Conservation (phyloP, 164 flowering plant species). For the Litsea cubeba region DNA sequence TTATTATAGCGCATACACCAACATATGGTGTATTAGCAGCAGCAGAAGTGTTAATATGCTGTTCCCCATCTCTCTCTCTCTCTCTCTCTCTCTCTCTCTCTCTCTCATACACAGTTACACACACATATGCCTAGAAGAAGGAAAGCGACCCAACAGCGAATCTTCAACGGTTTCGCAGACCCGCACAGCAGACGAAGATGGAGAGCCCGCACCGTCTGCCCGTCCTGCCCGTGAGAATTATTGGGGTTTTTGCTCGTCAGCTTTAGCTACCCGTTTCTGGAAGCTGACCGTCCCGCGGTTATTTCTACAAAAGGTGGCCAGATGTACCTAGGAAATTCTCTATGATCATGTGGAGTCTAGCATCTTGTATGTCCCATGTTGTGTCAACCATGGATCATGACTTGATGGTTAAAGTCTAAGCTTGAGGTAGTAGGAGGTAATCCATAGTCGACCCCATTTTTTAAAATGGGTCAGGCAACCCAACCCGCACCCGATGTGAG, state of each 20-base stretch:
- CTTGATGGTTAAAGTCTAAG: no score
- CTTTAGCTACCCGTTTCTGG: not conserved
- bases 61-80: no score
- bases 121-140: not conserved
- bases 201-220: not conserved
- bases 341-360: no score
- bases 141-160: slow-evolving; percentile 1
- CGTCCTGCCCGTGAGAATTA: not conserved
- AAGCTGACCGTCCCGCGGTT: not conserved
- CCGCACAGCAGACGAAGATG: not conserved
- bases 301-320: not conserved
- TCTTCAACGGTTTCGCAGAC: not conserved
- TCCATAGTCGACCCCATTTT: not conserved
- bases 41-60: no score
- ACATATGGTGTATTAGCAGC: no score
- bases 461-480: not conserved
- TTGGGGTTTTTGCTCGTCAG: not conserved
- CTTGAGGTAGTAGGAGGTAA: not conserved
- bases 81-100: no score
- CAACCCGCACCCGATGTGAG: not conserved
- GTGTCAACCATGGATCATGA: no score
- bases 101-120: no score
- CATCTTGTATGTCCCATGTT: no score
- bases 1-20: no score
- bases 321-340: no score